Conservation (phyloP, 768 basidiomycete species). For the Melanogaster broomeanus region DNA sequence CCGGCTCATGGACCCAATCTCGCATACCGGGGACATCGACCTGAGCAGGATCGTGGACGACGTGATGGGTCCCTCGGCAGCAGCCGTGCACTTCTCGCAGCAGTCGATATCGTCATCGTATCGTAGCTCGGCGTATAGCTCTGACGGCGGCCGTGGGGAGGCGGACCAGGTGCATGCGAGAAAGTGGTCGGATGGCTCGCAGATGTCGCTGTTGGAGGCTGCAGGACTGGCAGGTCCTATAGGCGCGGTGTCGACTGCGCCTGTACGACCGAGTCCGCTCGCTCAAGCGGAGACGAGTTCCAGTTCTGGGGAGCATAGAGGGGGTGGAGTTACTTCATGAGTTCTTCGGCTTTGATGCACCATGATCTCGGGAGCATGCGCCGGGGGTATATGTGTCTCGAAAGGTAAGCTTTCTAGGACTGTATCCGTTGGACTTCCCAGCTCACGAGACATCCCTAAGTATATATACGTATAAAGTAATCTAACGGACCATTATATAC, state of each 20-base stretch:
- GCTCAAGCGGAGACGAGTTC: slow-evolving; percentile 3
- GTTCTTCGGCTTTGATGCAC: too few relatives aligned
- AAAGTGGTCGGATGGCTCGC: slow-evolving; percentile 19
- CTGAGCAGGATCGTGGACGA: slow-evolving; percentile 46
- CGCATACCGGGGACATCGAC: slow-evolving; percentile 18
- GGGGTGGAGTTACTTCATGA: background rate
- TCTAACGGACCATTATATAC: too few relatives aligned
- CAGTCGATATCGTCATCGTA: slow-evolving; percentile 25
- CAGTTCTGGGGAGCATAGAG: background rate
- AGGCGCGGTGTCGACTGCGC: background rate
- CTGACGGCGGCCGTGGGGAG: slow-evolving; percentile 2
- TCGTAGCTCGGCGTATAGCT: slow-evolving; percentile 8
- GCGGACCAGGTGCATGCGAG: slow-evolving; percentile 18
- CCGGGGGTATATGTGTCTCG: too few relatives aligned
- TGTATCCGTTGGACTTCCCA: too few relatives aligned
- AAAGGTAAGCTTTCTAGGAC: too few relatives aligned
- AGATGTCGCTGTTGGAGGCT: slow-evolving; percentile 22
- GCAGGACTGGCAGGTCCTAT: slow-evolving; percentile 16
- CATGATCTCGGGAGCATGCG: too few relatives aligned
- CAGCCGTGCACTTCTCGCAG: slow-evolving; percentile 19
- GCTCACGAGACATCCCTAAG: too few relatives aligned
- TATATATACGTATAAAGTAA: too few relatives aligned
- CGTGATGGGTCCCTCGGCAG: slow-evolving; percentile 44
- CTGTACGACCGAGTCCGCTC: slow-evolving; percentile 23
- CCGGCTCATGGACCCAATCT: slow-evolving; percentile 23